phyloP scores from a whole-genome alignment of 371 early-diverging fungal genomes.

The Circinella minor region DNA sequence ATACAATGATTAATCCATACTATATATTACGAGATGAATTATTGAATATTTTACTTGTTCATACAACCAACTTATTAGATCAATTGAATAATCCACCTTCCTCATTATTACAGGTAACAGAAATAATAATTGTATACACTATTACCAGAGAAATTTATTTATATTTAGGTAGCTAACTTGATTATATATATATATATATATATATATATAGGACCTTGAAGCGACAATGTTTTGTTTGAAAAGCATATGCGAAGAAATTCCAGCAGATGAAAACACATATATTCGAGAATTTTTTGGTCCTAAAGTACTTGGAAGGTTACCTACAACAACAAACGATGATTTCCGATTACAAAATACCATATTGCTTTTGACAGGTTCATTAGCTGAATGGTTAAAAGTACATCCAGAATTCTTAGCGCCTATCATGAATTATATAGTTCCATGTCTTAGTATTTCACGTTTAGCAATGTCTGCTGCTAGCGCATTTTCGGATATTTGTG shows the following conservation, averaged over 20 bases:
- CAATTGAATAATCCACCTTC: slow-evolving; percentile 35
- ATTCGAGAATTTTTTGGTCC: slow-evolving; percentile 66
- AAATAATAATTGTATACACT: no score
- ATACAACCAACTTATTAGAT: slow-evolving; percentile 48
- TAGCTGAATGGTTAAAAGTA: slow-evolving; percentile 74
- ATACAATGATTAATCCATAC: slow-evolving; percentile 75
- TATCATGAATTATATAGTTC: slow-evolving; percentile 70
- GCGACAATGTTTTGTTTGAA: slow-evolving; percentile 68
- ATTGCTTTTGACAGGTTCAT: slow-evolving; percentile 62
- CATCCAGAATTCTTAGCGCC: slow-evolving; percentile 66
- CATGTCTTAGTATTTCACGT: slow-evolving; percentile 60
- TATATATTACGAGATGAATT: slow-evolving; percentile 71
- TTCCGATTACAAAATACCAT: slow-evolving; percentile 56
- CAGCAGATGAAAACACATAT: slow-evolving; percentile 52
- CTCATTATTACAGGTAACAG: slow-evolving; percentile 18
- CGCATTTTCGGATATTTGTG: slow-evolving; percentile 76
- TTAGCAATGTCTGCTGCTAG: slow-evolving; percentile 70
- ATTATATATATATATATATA: background rate
- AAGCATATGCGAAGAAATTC: slow-evolving; percentile 75
- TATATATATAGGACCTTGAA: slow-evolving; percentile 51
- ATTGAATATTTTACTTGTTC: slow-evolving; percentile 60
- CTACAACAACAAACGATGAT: slow-evolving; percentile 34
- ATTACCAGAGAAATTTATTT: no score
- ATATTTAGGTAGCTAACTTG: no score
- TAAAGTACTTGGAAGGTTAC: slow-evolving; percentile 58